phyloP scores from a whole-genome alignment of 73 alveolate genomes.

The Paramecium primaurelia region DNA sequence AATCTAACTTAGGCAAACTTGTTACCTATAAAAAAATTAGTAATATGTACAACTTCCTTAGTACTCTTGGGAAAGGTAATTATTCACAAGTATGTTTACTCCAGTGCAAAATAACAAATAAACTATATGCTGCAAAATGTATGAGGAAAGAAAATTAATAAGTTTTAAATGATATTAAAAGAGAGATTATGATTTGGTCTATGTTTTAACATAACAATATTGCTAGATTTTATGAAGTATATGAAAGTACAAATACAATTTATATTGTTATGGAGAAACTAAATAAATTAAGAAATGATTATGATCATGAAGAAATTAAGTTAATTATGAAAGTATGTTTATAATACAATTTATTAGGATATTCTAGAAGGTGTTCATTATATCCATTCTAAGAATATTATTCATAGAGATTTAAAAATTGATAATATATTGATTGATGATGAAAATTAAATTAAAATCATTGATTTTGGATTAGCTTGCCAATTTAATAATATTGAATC shows the following conservation, averaged over 20 bases:
- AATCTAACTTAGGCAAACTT: background rate
- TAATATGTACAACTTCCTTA: background rate
- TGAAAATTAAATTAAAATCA: conserved; percentile 4
- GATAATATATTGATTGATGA: conserved; percentile 25
- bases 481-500: background rate
- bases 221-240: background rate
- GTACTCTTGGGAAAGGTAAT: background rate
- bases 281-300: background rate
- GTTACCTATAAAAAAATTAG: background rate
- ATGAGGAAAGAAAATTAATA: background rate
- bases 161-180: background rate
- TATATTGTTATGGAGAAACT: background rate
- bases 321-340: background rate
- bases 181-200: background rate
- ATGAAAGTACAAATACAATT: background rate
- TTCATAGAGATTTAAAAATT: background rate
- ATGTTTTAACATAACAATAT: background rate
- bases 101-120: background rate
- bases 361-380: background rate
- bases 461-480: conserved; percentile 31
- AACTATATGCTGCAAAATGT: background rate
- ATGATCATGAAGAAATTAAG: conserved; percentile 3
- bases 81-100: background rate
- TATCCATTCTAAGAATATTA: background rate
- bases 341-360: background rate